Conservation (phyloP, 805 yeast species). For the Candida montana region DNA sequence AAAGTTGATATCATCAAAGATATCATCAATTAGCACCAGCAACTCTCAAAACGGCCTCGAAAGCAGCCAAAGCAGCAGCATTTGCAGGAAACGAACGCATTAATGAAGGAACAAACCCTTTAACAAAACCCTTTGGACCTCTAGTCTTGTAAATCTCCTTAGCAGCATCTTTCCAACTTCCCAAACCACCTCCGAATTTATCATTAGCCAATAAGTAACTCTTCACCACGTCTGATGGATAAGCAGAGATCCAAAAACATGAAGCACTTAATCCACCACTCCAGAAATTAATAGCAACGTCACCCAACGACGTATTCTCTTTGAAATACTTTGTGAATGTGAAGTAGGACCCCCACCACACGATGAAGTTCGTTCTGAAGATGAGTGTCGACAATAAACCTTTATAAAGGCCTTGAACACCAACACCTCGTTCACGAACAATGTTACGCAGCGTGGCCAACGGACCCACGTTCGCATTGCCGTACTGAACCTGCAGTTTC, state of each 20-base stretch:
- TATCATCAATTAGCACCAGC: no score
- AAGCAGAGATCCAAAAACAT: constrained; percentile 85
- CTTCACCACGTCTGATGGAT: constrained; percentile 85
- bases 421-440: constrained; percentile 44
- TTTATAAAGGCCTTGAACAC: constrained; percentile 69
- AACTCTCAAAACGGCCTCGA: constrained; percentile 73
- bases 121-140: constrained; percentile 69
- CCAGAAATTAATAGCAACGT: constrained; percentile 80
- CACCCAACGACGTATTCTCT: constrained; percentile 57
- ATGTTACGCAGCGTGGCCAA: constrained; percentile 63
- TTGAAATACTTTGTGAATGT: constrained; percentile 65
- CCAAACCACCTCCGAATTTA: constrained; percentile 65
- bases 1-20: no score
- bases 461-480: constrained; percentile 70
- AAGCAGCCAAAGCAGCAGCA: constrained; percentile 88
- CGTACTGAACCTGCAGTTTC: constrained; percentile 84
- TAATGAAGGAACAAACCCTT: constrained; percentile 78
- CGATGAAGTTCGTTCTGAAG: constrained; percentile 78
- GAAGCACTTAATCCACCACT: constrained; percentile 86
- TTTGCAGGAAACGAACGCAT: constrained; percentile 87
- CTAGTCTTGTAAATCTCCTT: constrained; percentile 54
- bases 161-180: constrained; percentile 68
- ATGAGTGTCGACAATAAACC: constrained; percentile 84
- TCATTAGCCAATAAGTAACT: constrained; percentile 80
- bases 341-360: constrained; percentile 95